These are phyloP conservation scores for Penicillium daleae DNA, from an alignment of 495 filamentous ascomycete species.

Conservation along the genomic window DNA sequence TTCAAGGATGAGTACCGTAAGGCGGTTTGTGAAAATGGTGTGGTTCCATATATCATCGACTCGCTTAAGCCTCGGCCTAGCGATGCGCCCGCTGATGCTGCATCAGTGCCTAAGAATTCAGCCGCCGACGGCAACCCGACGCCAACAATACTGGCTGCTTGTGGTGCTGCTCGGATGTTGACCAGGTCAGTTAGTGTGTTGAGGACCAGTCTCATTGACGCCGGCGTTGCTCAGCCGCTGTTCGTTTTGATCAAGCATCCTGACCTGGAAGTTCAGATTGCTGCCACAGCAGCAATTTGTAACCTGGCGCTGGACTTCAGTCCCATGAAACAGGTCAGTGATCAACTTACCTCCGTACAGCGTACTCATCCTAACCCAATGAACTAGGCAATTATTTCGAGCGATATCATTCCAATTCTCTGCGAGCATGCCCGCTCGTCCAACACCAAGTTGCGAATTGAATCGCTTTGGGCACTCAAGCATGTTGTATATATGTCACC, in stretches of 20 bases:
- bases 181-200: conserved; percentile 83
- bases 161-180: conserved; percentile 73
- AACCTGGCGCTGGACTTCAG: conserved; percentile 87
- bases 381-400: conserved; percentile 68
- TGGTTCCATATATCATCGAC: conserved; percentile 80
- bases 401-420: conserved; percentile 74
- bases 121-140: conserved; percentile 52
- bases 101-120: conserved; percentile 41
- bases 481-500: conserved; percentile 73
- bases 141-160: conserved; percentile 82
- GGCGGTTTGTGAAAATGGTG: conserved; percentile 76
- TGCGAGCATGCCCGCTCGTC: conserved; percentile 83
- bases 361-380: conserved; percentile 22
- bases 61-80: conserved; percentile 67
- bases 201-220: conserved; percentile 84
- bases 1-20: conserved; percentile 87
- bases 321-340: conserved; percentile 81
- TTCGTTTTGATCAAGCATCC: conserved; percentile 74
- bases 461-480: conserved; percentile 91
- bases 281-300: conserved; percentile 77
- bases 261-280: conserved; percentile 80
- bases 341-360: conserved; percentile 1
- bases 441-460: conserved; percentile 71
- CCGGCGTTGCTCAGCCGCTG: conserved; percentile 78
- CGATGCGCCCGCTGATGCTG: conserved; percentile 32